These are phyloP conservation scores for Balansia obtecta DNA, from an alignment of 2,329 filamentous ascomycete genomes.

Conservation along the genomic window DNA sequence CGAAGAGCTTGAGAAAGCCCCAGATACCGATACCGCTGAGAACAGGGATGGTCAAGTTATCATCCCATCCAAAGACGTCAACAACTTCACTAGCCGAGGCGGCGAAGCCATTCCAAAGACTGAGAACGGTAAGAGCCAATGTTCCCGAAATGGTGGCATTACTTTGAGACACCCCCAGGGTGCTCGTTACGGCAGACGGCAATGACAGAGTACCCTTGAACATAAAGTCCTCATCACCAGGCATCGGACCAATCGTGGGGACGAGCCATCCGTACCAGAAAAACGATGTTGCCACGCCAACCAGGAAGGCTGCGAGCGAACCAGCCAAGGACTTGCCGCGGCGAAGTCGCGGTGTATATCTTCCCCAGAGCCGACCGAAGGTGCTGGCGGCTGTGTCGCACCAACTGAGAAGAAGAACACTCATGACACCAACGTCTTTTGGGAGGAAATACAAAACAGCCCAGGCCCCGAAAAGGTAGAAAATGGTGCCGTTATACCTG, in stretches of 20 bases:
- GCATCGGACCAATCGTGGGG: conserved; percentile 52
- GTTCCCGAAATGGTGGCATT: conserved; percentile 55
- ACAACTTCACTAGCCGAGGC: conserved; percentile 83
- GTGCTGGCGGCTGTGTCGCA: conserved; percentile 96
- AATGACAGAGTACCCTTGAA: conserved; percentile 68
- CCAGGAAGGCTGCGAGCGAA: conserved; percentile 68
- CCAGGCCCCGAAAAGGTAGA: conserved; percentile 87
- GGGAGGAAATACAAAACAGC: conserved; percentile 75
- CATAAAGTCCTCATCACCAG: conserved; percentile 60
- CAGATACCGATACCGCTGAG: conserved; percentile 81
- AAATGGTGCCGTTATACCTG: conserved; percentile 94
- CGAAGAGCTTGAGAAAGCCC: conserved; percentile 83
- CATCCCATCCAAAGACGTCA: conserved; percentile 88
- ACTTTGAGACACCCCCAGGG: conserved; percentile 46
- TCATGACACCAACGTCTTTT: conserved; percentile 86
- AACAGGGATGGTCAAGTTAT: conserved; percentile 93
- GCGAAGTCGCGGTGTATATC: conserved; percentile 76
- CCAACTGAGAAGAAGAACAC: conserved; percentile 86
- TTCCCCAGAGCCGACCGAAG: conserved; percentile 79
- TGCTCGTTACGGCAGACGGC: conserved; percentile 43
- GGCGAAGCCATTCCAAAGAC: conserved; percentile 76
- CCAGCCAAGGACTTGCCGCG: conserved; percentile 87
- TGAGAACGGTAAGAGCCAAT: conserved; percentile 66
- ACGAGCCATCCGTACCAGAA: conserved; percentile 84
- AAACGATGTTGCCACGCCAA: conserved; percentile 71